A percentile compares a stretch with the other conserved stretches of the same genome.
Evolutionary conservation across 1,139 yeast species (phyloP).

Genomic region (Geotrichum australiense): DNA sequence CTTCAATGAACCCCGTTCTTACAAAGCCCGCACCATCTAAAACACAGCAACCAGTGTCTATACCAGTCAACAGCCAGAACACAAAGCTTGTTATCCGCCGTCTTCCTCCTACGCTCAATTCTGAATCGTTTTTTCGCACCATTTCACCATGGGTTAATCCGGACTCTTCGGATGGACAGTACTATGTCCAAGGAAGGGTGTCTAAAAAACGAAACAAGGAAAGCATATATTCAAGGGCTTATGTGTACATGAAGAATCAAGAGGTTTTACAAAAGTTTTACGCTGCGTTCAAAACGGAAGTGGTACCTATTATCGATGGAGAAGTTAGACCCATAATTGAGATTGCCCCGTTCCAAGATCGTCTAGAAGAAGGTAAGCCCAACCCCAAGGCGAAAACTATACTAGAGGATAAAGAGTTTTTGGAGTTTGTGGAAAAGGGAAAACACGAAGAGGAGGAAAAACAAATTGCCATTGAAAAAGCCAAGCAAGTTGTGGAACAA

Average conservation of each 20-base stretch:
- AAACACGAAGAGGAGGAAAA: constrained; percentile 19
- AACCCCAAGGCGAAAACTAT: constrained; percentile 22
- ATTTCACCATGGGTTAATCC: constrained; percentile 22
- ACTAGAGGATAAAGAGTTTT: constrained; percentile 20
- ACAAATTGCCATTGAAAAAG: too few relatives aligned
- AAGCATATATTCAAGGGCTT: constrained; percentile 21
- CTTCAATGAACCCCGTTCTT: not conserved
- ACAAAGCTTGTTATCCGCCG: constrained; percentile 34
- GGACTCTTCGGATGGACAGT: constrained; percentile 24
- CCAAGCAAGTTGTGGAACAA: too few relatives aligned
- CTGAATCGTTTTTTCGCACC: constrained; percentile 29
- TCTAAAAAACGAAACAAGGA: constrained; percentile 24
- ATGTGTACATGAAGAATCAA: constrained; percentile 20
- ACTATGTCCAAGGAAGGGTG: constrained; percentile 36
- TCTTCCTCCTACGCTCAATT: constrained; percentile 36
- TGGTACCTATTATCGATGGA: constrained; percentile 13
- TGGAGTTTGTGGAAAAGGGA: constrained; percentile 20
- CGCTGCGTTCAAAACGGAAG: constrained; percentile 18
- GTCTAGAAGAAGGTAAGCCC: constrained; percentile 16
- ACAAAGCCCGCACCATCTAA: constrained; percentile 2
- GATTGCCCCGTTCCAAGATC: constrained; percentile 26
- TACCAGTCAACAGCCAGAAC: constrained; percentile 11
- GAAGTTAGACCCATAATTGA: constrained; percentile 20
- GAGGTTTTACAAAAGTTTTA: constrained; percentile 19
- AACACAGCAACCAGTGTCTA: not conserved